Base-by-base conservation (phyloP, 140 eudicot genomes). In the Bidens hawaiensis region DNA sequence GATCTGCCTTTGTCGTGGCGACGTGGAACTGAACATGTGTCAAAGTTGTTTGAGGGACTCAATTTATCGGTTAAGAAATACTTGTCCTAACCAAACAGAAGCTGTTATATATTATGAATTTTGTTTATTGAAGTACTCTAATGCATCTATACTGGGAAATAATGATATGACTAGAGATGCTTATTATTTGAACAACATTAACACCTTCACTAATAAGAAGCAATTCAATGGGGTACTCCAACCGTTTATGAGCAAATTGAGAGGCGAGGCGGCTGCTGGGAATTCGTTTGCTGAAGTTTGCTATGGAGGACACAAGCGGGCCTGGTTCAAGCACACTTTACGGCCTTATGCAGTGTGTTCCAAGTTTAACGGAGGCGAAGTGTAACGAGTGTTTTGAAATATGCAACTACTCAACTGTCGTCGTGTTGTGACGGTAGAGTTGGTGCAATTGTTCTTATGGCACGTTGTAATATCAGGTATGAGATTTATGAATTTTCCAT, bases 111-210 rank as follows among this genome's bases (percentile, higher is more conserved):
- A 55, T 6, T 55, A 27, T 15, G 40, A 57, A 28, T 27, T 27
- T 15, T 57, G 63, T 30, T 57, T 57, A 6, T 17, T 57, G 27
- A 57, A 30, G 14, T 57, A 57, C 63, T 57, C 63, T 16, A 31
- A 57, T 10, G 24, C n/a, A 5, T 0, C 9, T 27, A 31, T 57
- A 27, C 9, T 57, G 16, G 43, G 41, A 6, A n/a, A 17, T 15
- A 57, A 7, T 30, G 63, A n/a, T 15, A 30, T 8, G n/a, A 0
- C 3, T 3, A 57, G 24, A 50, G 57, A 50, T 50, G 0, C 23
- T 3, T 50, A 50, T 7, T 3, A 0, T 0, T 8, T 50, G 11
- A 2, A 23, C 0, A 50, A 50, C 31, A 3, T 0, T 16, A 56
- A 16, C 8, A 30, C 1, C 15, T 30, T 30, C 21, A 2, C 26